A percentile compares a stretch with the other conserved stretches of the same genome.
These are phyloP conservation scores for Nicotiana noctiflora DNA, from an alignment of 257 asterid species.

Conservation along the genomic window DNA sequence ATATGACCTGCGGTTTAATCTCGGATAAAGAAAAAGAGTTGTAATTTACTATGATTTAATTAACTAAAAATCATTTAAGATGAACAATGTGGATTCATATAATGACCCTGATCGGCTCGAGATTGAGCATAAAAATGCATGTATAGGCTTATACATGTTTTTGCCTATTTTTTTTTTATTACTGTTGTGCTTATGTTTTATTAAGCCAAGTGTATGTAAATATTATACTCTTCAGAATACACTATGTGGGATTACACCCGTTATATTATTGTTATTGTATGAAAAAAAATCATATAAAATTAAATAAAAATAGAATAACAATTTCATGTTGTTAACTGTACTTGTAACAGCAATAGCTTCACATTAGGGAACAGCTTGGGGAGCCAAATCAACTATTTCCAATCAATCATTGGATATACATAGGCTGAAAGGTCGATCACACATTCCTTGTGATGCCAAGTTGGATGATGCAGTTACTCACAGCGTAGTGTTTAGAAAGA, in stretches of 20 bases:
- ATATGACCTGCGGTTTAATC: too few species aligned
- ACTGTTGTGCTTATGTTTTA: too few species aligned
- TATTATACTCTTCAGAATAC: too few species aligned
- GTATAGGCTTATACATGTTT: too few species aligned
- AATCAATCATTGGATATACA: conserved; percentile 31
- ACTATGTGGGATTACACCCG: too few species aligned
- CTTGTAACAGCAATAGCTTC: background rate
- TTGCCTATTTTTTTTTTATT: too few species aligned
- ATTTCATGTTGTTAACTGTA: background rate
- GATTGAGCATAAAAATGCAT: too few species aligned
- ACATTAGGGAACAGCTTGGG: conserved; percentile 6
- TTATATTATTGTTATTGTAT: too few species aligned
- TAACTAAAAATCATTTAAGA: too few species aligned
- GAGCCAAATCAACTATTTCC: background rate
- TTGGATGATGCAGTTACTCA: conserved; percentile 22
- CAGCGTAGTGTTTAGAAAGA: background rate
- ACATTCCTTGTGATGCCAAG: conserved; percentile 33
- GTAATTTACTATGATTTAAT: background rate
- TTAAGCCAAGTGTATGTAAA: rapidly evolving
- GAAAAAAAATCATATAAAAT: background rate
- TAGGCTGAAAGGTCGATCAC: conserved; percentile 30
- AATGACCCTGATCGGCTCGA: too few species aligned
- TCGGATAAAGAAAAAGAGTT: background rate
- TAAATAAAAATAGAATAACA: background rate
- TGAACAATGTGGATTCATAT: too few species aligned